Evolutionary conservation across 108 stramenopile genomes (phyloP).

Genomic region (Nitzschia inconspicua): DNA sequence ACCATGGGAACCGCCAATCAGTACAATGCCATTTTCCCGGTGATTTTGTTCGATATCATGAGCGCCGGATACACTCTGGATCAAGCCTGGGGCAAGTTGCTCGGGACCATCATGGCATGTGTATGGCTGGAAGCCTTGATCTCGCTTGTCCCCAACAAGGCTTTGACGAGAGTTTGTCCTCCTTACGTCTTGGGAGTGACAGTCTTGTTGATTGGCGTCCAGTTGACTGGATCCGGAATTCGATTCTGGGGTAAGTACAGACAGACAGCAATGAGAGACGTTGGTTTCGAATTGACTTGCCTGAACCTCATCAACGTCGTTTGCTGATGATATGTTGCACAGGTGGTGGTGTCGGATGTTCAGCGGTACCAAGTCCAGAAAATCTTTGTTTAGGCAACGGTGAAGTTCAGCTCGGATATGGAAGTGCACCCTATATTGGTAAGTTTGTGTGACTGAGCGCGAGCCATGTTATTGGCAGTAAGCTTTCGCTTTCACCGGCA

Average conservation of each 20-base stretch:
- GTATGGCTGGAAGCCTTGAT: constrained; percentile 37
- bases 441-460: too few species aligned
- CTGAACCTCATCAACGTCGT: too few species aligned
- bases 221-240: constrained; percentile 42
- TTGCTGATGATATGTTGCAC: too few species aligned
- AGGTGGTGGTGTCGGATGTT: constrained; percentile 47
- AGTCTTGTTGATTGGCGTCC: constrained; percentile 45
- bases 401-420: constrained; percentile 19
- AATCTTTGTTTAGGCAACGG: constrained; percentile 19
- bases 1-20: constrained; percentile 53
- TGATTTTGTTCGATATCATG: constrained; percentile 30
- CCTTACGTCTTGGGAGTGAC: constrained; percentile 37
- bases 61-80: constrained; percentile 24
- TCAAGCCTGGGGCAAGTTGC: constrained; percentile 46
- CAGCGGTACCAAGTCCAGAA: constrained; percentile 25
- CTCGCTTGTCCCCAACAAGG: constrained; percentile 23
- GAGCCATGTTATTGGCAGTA: too few species aligned
- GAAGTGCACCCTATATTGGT: constrained; percentile 22
- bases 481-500: too few species aligned
- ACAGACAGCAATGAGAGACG: too few species aligned
- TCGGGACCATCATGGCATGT: constrained; percentile 42
- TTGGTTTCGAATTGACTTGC: too few species aligned
- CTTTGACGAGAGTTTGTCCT: constrained; percentile 33
- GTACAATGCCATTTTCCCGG: constrained; percentile 36
- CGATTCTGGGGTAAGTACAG: constrained; percentile 47